Base-by-base conservation (phyloP, 2,329 filamentous ascomycete species). In the Epicoccum sorghinum region DNA sequence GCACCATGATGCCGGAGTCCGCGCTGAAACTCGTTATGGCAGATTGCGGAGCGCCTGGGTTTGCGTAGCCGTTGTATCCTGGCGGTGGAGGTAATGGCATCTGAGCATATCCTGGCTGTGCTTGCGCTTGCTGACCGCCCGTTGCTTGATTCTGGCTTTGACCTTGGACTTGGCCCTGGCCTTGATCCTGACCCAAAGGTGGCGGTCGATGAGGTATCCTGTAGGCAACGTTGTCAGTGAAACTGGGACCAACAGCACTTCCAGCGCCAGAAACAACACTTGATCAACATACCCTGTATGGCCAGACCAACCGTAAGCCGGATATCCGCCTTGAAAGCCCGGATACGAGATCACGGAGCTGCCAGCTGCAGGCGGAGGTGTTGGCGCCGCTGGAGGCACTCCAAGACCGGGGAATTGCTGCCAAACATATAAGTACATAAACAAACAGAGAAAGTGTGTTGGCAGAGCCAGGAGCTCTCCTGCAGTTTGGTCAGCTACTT, bases 351-450 rank as follows among this genome's bases (percentile, higher is more conserved):
- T 55, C 24, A 63, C 30, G 39, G 65, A 65, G 47, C 59, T 62
- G 25, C 52, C 35, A 12, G 61, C 62, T 24, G 64, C 64, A 23
- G 62, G 60, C 10, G 67, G 67, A 48, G 68, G 68, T 10, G 62
- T 68, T 8, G 69, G 67, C n/a, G 62, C 68, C 18, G 64, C 51
- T 23, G 67, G 67, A 36, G 62, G 67, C 4, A 57, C 44, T 23
- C 59, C 60, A 12, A 66, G 56, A 12, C 61, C 58, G 35, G 58
- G 52, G 38, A 61, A 68, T 49, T 67, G 64, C 59, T 67, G 52
- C n/a, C 29, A 32, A 13, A n/a, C 10, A n/a, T 46, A 44, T 65
- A 29, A 64, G 60, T 30, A 44, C 35, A 2, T 35, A 36, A 22
- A 32, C 23, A n/a, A 9, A 47, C 1, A 7, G 33, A 18, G 13